Evolutionary conservation across 2,329 filamentous ascomycete species (phyloP).

Genomic region (Calonectria hawksworthii): DNA sequence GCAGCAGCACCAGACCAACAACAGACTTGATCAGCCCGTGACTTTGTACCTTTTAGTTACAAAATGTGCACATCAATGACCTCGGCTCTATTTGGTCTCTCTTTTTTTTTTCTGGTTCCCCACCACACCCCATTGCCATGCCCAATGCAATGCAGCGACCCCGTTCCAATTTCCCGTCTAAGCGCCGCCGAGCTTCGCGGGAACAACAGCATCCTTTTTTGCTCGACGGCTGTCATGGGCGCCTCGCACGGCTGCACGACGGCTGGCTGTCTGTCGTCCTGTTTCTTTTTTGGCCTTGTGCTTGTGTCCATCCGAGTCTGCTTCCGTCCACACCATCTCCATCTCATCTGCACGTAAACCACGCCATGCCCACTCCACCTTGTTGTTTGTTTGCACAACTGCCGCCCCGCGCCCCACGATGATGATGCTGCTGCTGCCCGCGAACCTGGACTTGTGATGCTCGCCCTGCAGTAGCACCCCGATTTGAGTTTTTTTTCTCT

Average conservation of each 20-base stretch:
- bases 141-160: conserved; percentile 44
- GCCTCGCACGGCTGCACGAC: conserved; percentile 34
- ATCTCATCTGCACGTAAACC: conserved; percentile 8
- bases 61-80: conserved; percentile 14
- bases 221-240: conserved; percentile 32
- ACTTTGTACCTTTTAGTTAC: neutral
- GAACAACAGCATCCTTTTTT: neutral
- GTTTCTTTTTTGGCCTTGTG: conserved; percentile 11
- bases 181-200: conserved; percentile 18
- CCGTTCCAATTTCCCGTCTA: conserved; percentile 43
- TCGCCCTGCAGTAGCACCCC: neutral
- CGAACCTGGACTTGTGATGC: neutral
- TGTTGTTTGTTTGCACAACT: neutral
- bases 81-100: neutral
- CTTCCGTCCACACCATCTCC: neutral
- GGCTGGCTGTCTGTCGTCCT: conserved; percentile 44
- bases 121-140: conserved; percentile 5
- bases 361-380: neutral
- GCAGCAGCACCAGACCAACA: neutral
- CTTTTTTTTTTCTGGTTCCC: neutral
- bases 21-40: neutral
- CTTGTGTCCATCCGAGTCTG: conserved; percentile 10
- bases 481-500: neutral
- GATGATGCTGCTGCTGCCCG: neutral
- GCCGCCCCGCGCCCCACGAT: neutral